Conservation (phyloP, 805 yeast species). For the Spencermartinsiella europaea region DNA sequence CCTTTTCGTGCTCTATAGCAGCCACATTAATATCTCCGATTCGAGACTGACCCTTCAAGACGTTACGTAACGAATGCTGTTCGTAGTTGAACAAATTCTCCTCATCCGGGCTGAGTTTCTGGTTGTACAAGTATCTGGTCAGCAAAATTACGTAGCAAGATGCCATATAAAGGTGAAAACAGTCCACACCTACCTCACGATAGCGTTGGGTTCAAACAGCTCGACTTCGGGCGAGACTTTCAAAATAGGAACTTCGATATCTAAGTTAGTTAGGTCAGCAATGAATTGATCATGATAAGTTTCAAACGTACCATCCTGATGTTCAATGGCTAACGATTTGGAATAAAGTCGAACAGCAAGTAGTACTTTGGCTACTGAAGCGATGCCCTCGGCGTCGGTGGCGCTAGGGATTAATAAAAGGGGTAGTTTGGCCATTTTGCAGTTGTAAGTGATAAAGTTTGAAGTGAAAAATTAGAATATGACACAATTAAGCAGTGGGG, state of each 20-base stretch:
- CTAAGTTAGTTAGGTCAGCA: constrained; percentile 5
- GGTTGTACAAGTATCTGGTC: constrained; percentile 9
- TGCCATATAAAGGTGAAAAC: constrained; percentile 1
- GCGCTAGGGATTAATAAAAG: constrained; percentile 11
- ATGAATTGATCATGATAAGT: too few relatives aligned
- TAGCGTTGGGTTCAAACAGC: constrained; percentile 48
- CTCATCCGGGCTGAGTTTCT: constrained; percentile 1
- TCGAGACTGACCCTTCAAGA: neutral
- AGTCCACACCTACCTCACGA: constrained; percentile 41
- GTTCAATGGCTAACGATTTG: constrained; percentile 23
- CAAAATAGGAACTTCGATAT: constrained; percentile 16
- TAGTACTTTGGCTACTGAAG: constrained; percentile 40
- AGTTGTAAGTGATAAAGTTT: neutral
- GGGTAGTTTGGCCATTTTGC: constrained; percentile 2
- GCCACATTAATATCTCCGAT: neutral
- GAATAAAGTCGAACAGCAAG: constrained; percentile 39
- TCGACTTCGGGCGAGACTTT: constrained; percentile 15
- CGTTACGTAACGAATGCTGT: neutral
- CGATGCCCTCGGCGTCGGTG: constrained; percentile 28
- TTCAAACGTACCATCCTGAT: constrained; percentile 20
- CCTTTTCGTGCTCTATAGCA: constrained; percentile 22
- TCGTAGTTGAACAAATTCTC: constrained; percentile 22
- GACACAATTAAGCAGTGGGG: too few relatives aligned
- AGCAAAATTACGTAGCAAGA: neutral
- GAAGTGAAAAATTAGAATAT: too few relatives aligned